Evolutionary conservation across 2,329 filamentous ascomycete species (phyloP).

Genomic region (Capronia coronata): DNA sequence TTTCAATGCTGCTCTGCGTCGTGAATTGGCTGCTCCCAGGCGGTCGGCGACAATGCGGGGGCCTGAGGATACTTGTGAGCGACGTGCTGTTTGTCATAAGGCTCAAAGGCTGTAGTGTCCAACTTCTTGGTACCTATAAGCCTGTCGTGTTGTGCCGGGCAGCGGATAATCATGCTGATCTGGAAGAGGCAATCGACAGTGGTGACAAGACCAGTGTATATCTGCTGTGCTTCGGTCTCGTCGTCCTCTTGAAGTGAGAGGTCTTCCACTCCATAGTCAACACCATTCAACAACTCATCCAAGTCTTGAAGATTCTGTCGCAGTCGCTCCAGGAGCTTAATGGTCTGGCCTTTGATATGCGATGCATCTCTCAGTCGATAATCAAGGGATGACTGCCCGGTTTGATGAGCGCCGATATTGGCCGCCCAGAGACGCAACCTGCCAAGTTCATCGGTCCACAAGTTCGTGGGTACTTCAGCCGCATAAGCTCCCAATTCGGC

Average conservation of each 20-base stretch:
- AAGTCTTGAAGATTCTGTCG: slow-evolving; percentile 18
- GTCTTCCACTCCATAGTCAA: neutral
- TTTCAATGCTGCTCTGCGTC: slow-evolving; percentile 35
- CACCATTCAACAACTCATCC: slow-evolving; percentile 9
- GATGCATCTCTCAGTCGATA: slow-evolving; percentile 31
- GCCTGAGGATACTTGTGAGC: slow-evolving; percentile 31
- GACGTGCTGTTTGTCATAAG: slow-evolving; percentile 32
- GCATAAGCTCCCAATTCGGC: too few relatives aligned
- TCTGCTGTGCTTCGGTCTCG: slow-evolving; percentile 22
- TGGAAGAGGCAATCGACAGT: slow-evolving; percentile 34
- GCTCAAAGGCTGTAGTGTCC: slow-evolving; percentile 29
- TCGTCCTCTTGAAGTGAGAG: slow-evolving; percentile 1
- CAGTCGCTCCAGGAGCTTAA: slow-evolving; percentile 21
- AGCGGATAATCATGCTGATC: slow-evolving; percentile 36
- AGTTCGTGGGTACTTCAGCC: too few relatives aligned
- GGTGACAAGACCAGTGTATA: slow-evolving; percentile 25
- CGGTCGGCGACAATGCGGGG: slow-evolving; percentile 20
- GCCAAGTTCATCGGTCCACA: slow-evolving; percentile 15
- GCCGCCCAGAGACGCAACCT: slow-evolving; percentile 28
- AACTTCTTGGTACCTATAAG: slow-evolving; percentile 22
- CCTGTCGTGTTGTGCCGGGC: slow-evolving; percentile 36
- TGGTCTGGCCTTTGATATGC: slow-evolving; percentile 17
- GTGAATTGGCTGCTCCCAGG: slow-evolving; percentile 34
- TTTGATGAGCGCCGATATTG: slow-evolving; percentile 33
- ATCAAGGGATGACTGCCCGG: slow-evolving; percentile 31